Conservation (phyloP, 2,329 filamentous ascomycete species). For the Trematosphaeria pertusa region DNA sequence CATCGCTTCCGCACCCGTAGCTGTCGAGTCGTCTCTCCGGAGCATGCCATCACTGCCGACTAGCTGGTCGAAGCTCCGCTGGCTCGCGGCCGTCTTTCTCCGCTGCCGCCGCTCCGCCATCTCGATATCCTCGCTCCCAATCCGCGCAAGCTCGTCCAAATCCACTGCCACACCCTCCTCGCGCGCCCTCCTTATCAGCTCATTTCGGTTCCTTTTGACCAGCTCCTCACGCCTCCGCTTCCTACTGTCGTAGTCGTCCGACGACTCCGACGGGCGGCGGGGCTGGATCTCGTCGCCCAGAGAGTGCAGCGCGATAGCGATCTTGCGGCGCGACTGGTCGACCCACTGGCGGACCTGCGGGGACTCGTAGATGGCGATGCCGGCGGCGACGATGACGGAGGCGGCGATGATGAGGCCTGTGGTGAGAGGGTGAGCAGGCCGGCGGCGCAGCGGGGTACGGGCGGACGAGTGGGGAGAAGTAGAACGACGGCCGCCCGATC, state of each 20-base stretch:
- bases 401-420: constrained; percentile 69
- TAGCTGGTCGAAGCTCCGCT: constrained; percentile 49
- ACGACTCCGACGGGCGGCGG: constrained; percentile 41
- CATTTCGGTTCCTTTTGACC: constrained; percentile 42
- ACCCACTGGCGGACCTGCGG: constrained; percentile 70
- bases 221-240: constrained; percentile 41
- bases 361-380: constrained; percentile 69
- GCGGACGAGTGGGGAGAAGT: constrained; percentile 13
- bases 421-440: constrained; percentile 36
- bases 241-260: constrained; percentile 41
- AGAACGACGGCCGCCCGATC: constrained; percentile 29
- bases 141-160: constrained; percentile 46
- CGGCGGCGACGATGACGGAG: constrained; percentile 66
- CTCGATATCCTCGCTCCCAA: constrained; percentile 39
- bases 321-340: constrained; percentile 65
- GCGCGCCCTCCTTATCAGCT: constrained; percentile 43
- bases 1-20: constrained; percentile 18
- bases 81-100: constrained; percentile 14
- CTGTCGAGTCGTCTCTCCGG: constrained; percentile 27
- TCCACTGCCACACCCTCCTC: constrained; percentile 52
- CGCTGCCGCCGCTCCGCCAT: constrained; percentile 24
- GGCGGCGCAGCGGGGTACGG: constrained; percentile 16
- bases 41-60: constrained; percentile 51
- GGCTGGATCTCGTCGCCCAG: constrained; percentile 66
- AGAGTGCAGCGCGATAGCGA: constrained; percentile 64